Evolutionary conservation across 768 basidiomycete genomes (phyloP).

Genomic region (Serendipita indica): DNA sequence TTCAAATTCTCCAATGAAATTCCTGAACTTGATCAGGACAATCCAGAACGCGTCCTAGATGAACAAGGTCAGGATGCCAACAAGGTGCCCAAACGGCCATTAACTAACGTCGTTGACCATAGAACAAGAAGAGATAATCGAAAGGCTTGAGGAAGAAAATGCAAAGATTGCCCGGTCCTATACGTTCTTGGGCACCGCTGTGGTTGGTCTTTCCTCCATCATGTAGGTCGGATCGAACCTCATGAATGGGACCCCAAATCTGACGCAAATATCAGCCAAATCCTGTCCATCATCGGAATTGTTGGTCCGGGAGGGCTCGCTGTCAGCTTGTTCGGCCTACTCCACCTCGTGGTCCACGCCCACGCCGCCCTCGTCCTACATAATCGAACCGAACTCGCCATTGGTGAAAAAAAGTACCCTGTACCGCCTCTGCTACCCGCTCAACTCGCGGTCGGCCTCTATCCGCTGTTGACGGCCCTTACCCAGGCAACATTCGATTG

Average conservation of each 20-base stretch:
- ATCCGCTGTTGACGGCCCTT: not conserved
- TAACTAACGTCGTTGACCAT: not conserved
- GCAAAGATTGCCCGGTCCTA: not conserved
- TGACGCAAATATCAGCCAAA: not conserved
- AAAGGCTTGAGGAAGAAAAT: not conserved
- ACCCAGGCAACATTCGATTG: not conserved
- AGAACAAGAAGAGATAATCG: constrained; percentile 5
- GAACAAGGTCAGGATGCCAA: not conserved
- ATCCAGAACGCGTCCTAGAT: constrained; percentile 3
- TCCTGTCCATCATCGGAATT: not conserved
- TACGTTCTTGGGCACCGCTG: not conserved
- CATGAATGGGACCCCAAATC: not conserved
- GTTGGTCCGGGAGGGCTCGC: not conserved
- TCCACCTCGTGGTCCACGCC: not conserved
- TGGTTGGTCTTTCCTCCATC: not conserved
- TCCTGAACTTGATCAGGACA: constrained; percentile 4
- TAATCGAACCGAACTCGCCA: not conserved
- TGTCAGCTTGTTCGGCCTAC: not conserved
- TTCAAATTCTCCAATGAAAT: not conserved
- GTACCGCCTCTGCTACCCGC: not conserved
- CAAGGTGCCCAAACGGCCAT: not conserved
- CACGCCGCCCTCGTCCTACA: not conserved
- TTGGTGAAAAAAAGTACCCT: not conserved
- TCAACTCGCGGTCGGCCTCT: not conserved
- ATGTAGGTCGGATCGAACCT: not conserved